Conservation (phyloP, 139 green algal species). For the Chlorella sp. region DNA sequence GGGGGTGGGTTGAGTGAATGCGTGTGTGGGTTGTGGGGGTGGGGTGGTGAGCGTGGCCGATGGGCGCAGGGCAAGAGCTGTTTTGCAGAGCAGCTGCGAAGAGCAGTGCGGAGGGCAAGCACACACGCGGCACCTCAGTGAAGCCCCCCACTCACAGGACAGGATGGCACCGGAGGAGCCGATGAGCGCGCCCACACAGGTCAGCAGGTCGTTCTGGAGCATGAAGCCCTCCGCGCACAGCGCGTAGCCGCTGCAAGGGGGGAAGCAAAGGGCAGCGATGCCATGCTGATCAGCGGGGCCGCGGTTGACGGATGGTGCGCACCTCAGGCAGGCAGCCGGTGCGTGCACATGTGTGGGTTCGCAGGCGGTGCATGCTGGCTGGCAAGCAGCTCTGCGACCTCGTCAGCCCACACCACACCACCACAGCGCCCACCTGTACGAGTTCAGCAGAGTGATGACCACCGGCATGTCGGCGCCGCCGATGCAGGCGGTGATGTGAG, state of each 20-base stretch:
- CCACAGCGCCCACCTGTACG: conserved; percentile 59
- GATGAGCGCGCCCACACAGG: conserved; percentile 87
- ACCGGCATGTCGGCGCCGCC: conserved; percentile 91
- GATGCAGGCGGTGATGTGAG: conserved; percentile 89
- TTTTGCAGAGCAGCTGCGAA: too few relatives aligned
- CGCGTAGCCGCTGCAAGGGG: conserved; percentile 73
- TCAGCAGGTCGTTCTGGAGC: conserved; percentile 88
- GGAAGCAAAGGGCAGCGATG: not conserved
- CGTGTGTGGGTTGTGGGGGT: not conserved
- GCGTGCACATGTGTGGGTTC: too few relatives aligned
- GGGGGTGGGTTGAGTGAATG: not conserved
- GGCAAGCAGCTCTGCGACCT: not conserved
- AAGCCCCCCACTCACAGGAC: conserved; percentile 65
- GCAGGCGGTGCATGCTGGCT: too few relatives aligned
- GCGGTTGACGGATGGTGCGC: too few relatives aligned
- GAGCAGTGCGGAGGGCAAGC: too few relatives aligned
- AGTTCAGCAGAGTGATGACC: conserved; percentile 93
- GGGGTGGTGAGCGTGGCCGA: too few relatives aligned
- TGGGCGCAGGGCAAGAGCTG: too few relatives aligned
- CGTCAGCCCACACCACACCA: not conserved
- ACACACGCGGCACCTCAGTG: too few relatives aligned
- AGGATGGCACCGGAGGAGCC: conserved; percentile 90
- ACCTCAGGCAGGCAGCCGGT: too few relatives aligned
- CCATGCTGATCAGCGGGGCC: too few relatives aligned
- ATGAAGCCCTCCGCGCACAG: conserved; percentile 93